Base-by-base conservation (phyloP, 805 yeast species). In the Ogataea siamensis region DNA sequence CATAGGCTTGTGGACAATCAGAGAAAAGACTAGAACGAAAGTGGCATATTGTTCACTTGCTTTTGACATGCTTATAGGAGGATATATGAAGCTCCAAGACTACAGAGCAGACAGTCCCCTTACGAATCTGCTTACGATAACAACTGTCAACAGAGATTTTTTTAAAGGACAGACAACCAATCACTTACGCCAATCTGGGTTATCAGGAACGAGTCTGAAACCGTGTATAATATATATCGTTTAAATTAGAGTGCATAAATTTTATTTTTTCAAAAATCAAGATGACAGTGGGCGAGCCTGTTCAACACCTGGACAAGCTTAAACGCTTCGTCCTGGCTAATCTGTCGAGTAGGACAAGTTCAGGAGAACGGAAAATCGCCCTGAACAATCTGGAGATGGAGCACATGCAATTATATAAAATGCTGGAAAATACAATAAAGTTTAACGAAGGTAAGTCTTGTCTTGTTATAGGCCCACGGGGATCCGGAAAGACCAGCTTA, bases 391-490 rank as follows among this genome's bases (percentile, higher is more conserved):
- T 71, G 4, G 72, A 64, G 4, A 60, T 51, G 3, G 68, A 71
- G 28, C 67, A 66, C 43, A 44, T 62, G 1, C 83, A 83, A 45
- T 55, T 89, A 2, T 74, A 73, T 44, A 62, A 66, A 9, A 57
- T 86, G 47, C 55, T 89, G 34, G 76, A 76, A 34, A 79, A 78
- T 44, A 80, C 95, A 0, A 70, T 88, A 1, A 63, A 67, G 16
- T 76, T 76, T 43, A 71, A 75, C 19, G 93, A 87, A 45, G 89
- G 95, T 5, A 87, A 86, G 54, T 91, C 97, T 2, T 76, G 80
- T 9, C 63, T 91, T 5, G 42, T 91, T 1, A 70, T 88, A 30
- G 98, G 98, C 0, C 87, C 96, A 0, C 64, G 88, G 28, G 78
- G 83, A 2, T 67, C 79, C 5, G 97, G 95, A 0, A 91, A 91